phyloP scores from a whole-genome alignment of 2,329 filamentous ascomycete species.

The Nemania diffusa region DNA sequence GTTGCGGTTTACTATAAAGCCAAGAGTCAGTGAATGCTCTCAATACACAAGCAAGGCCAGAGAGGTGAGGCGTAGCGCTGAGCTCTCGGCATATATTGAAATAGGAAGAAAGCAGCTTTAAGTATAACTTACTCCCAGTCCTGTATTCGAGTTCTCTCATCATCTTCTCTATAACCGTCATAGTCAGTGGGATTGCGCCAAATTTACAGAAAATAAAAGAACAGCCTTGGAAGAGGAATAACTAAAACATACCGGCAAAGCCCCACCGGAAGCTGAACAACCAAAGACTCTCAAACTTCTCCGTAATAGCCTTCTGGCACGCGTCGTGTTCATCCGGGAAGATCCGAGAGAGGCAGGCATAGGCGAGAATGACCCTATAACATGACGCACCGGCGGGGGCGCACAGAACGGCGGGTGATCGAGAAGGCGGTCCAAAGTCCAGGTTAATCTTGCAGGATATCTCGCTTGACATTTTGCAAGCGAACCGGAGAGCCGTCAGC shows the following conservation, averaged over 20 bases:
- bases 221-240: background rate
- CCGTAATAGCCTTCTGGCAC: conserved; percentile 46
- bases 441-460: conserved; percentile 49
- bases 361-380: conserved; percentile 47
- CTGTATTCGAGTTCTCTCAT: conserved; percentile 48
- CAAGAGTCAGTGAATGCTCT: background rate
- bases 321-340: conserved; percentile 45
- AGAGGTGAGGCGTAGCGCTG: background rate
- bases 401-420: conserved; percentile 45
- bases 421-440: conserved; percentile 38
- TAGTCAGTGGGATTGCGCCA: conserved; percentile 22
- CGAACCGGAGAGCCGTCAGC: conserved; percentile 48
- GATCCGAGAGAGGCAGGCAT: conserved; percentile 44
- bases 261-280: conserved; percentile 50
- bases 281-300: conserved; percentile 50
- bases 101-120: background rate
- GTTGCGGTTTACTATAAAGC: conserved; percentile 40
- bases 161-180: conserved; percentile 45
- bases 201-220: background rate
- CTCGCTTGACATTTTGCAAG: conserved; percentile 50
- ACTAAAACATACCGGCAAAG: conserved; percentile 47
- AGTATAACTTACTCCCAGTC: conserved; percentile 35
- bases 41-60: background rate
- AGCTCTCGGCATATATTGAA: too few relatives aligned
- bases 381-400: conserved; percentile 49